Evolutionary conservation across 225 moss, liverwort and hornwort species (phyloP), one percentile per base, ranked within the genome.

Genomic region (Physcomitrellopsis africana): DNA sequence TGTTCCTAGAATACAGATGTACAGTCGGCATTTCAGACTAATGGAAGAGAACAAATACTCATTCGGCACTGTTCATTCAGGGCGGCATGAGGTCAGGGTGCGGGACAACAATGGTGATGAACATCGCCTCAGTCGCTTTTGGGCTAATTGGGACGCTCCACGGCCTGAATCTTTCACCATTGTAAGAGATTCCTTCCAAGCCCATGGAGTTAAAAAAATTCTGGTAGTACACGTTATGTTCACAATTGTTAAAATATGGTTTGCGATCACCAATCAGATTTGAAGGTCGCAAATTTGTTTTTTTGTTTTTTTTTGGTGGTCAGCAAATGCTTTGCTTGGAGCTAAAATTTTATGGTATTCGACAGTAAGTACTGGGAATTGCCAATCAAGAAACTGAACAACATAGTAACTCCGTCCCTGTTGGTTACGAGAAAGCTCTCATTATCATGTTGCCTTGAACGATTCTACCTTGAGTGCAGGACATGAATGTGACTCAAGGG

Each of bases 121-220:
- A 17, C 73, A 83, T 72, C 60, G 71, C 22, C 83, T 86, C 8
- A 86, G 86, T 67, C 79, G 86, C 20, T 86, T 83, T 32, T 86
- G 74, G 68, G 86, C 86, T 32, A 67, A 77, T 67, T 83, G 77
- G 83, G 78, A 75, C 48, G 74, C 82, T 51, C 74, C 82, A 19
- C 83, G 86, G 32, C 86, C 86, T 17, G 82, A 86, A 69, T 86
- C 86, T 56, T 82, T 68, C 69, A 82, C 77, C 72, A 82, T 74
- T 56, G 82, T 82, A 59, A 82, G 77, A 24, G 3, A 15, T 26
- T 67, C 60, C 22, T 73, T 69, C 49, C 63, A 62, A 51, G 15
- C 48, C 32, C 66, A 70, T 11, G 17, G 14, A 47, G 74, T 53
- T 37, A 23, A 29, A 57, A 42, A 46, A 17, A 42, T n/a, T 49